phyloP scores from a whole-genome alignment of 768 basidiomycete species.

The Collybiopsis luxurians region DNA sequence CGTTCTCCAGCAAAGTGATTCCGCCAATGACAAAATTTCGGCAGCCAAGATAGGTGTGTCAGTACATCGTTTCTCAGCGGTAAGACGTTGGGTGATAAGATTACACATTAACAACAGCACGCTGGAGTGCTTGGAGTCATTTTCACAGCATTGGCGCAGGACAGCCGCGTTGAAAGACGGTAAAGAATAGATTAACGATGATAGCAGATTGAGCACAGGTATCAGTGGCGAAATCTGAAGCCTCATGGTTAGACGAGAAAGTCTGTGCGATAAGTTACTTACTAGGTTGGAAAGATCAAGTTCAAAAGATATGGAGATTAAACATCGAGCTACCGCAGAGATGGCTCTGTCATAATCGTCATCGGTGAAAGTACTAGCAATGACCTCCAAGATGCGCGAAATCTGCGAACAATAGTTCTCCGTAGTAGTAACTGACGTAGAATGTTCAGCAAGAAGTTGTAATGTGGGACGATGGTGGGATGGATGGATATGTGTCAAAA shows the following conservation, averaged over 20 bases:
- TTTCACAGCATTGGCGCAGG: conserved; percentile 25
- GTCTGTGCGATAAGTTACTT: conserved; percentile 17
- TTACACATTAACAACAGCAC: conserved; percentile 39
- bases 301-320: conserved; percentile 31
- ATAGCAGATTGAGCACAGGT: conserved; percentile 53
- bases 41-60: conserved; percentile 32
- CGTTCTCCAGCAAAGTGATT: conserved; percentile 49
- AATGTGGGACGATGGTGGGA: conserved; percentile 42
- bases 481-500: conserved; percentile 54
- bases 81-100: conserved; percentile 39
- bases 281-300: conserved; percentile 40
- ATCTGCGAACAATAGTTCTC: conserved; percentile 41
- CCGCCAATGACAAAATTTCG: conserved; percentile 47
- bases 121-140: conserved; percentile 22
- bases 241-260: conserved; percentile 9
- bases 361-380: conserved; percentile 34
- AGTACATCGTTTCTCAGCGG: conserved; percentile 26
- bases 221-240: conserved; percentile 43
- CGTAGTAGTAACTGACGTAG: conserved; percentile 16
- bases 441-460: conserved; percentile 47
- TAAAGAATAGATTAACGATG: conserved; percentile 41
- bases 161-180: conserved; percentile 44
- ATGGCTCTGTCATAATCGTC: conserved; percentile 32
- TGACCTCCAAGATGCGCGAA: conserved; percentile 41
- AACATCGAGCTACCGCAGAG: conserved; percentile 9